Conservation (phyloP, 805 yeast genomes). For the Pichia manshurica region DNA sequence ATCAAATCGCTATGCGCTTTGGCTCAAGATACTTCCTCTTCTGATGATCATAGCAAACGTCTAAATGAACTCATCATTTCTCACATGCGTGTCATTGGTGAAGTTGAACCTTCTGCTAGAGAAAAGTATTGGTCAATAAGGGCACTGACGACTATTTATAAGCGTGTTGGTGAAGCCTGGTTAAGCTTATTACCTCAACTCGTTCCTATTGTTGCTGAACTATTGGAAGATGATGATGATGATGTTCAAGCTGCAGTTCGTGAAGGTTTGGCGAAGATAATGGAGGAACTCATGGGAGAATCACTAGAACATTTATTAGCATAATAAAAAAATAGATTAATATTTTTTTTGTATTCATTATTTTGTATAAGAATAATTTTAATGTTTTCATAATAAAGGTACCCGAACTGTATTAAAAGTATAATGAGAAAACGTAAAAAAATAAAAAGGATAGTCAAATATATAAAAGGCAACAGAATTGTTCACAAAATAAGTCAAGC, state of each 20-base stretch:
- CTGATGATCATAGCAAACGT: conserved; percentile 64
- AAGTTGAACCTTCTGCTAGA: conserved; percentile 38
- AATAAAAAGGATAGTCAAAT: not conserved
- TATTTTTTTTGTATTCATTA: too few species aligned
- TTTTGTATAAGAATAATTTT: too few species aligned
- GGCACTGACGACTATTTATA: conserved; percentile 73
- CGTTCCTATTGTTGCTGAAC: conserved; percentile 92
- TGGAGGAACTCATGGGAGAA: conserved; percentile 91
- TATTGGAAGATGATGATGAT: conserved; percentile 94
- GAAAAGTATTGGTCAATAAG: conserved; percentile 79
- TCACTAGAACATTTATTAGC: conserved; percentile 61
- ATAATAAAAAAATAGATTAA: not conserved
- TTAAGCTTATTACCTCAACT: conserved; percentile 83
- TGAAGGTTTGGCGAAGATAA: conserved; percentile 81
- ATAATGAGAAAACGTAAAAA: not conserved
- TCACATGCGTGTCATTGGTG: conserved; percentile 54
- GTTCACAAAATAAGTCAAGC: too few species aligned
- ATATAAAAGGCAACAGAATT: not conserved
- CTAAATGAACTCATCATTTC: conserved; percentile 59
- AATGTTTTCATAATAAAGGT: too few species aligned
- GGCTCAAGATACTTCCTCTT: conserved; percentile 58
- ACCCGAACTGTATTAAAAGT: not conserved
- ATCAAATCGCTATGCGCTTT: conserved; percentile 76
- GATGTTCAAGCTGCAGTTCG: conserved; percentile 88
- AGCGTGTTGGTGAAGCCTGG: conserved; percentile 94